phyloP scores from a whole-genome alignment of 78 protist genomes.

The Cavenderia fasciculata region DNA sequence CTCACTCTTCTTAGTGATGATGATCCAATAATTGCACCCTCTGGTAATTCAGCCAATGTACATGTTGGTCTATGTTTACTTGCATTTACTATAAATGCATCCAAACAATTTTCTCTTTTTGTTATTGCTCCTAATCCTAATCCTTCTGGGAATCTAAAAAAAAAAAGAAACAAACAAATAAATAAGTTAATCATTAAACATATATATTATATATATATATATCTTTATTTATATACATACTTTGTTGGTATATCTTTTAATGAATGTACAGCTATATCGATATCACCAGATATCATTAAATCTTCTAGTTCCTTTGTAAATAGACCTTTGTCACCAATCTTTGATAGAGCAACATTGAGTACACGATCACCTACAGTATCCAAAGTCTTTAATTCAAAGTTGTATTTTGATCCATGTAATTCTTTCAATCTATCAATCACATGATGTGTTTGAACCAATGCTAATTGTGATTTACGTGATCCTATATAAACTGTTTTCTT shows the following conservation, averaged over 20 bases:
- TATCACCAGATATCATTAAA: slow-evolving; percentile 52
- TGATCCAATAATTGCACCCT: slow-evolving; percentile 84
- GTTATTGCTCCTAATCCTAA: slow-evolving; percentile 78
- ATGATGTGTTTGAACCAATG: slow-evolving; percentile 78
- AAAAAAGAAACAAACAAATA: too few species aligned
- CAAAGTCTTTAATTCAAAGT: slow-evolving; percentile 74
- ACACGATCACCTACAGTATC: slow-evolving; percentile 87
- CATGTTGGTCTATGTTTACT: slow-evolving; percentile 4
- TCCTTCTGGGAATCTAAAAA: slow-evolving; percentile 78
- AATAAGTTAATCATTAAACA: too few species aligned
- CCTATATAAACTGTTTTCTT: slow-evolving; percentile 53
- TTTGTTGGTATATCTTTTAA: slow-evolving; percentile 84
- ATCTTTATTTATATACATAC: slow-evolving; percentile 11
- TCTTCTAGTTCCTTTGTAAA: slow-evolving; percentile 90
- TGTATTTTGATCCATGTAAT: slow-evolving; percentile 24
- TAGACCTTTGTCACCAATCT: slow-evolving; percentile 90
- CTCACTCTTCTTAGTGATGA: slow-evolving; percentile 82
- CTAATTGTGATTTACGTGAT: slow-evolving; percentile 77
- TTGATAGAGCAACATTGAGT: slow-evolving; percentile 82
- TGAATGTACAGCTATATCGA: slow-evolving; percentile 89
- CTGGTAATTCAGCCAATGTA: slow-evolving; percentile 64
- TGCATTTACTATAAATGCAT: slow-evolving; percentile 60
- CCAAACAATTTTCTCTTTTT: slow-evolving; percentile 55
- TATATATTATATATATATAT: too few species aligned
- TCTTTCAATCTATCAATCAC: slow-evolving; percentile 46